Base-by-base conservation (phyloP, 2,329 filamentous ascomycete species). In the Penicillium crustosum region DNA sequence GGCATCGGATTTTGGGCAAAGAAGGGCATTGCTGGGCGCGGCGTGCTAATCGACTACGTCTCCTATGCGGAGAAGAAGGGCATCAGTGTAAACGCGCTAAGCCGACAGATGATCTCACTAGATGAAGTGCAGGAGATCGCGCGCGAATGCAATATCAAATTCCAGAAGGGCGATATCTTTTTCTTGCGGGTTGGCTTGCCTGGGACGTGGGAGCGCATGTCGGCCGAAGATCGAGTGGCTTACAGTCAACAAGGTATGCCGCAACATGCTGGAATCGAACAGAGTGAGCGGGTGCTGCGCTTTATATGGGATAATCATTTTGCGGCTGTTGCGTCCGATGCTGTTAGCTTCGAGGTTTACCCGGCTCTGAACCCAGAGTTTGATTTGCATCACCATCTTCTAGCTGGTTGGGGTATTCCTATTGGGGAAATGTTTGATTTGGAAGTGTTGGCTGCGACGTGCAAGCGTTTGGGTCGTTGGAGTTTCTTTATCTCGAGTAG, bases 261-360 rank as follows among this genome's bases (percentile, higher is more conserved):
- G 2, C 66, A 72, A 38, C 73, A 75, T 61, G 69, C 72, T 7
- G 73, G 73, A 0, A 67, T 75, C 19, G 73, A 75, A 61, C 73
- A 75, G 60, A 75, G 70, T 19, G 73, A 75, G 63, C 71, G 70
- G 4, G 72, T 81, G 12, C 73, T 85, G 8, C 75, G 79, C 15
- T 88, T 85, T 78, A 72, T 87, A 21, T 87, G 84, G 83, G 81
- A 86, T 53, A 76, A 80, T 55, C 77, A 80, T 45, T 86, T 87
- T 67, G 75, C 83, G 0, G 85, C 84, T 1, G 80, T 86, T 1
- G 85, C 81, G 0, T 83, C 84, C 2, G 85, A 88, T 57, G 80
- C 81, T 39, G 81, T 85, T n/a, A 80, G 78, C 8, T 83, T 84
- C 62, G 85, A 86, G 66, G 79, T 79, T 3, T 82, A 79, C 63